phyloP scores from a whole-genome alignment of 2,329 filamentous ascomycete genomes.

The Aaosphaeria arxii region DNA sequence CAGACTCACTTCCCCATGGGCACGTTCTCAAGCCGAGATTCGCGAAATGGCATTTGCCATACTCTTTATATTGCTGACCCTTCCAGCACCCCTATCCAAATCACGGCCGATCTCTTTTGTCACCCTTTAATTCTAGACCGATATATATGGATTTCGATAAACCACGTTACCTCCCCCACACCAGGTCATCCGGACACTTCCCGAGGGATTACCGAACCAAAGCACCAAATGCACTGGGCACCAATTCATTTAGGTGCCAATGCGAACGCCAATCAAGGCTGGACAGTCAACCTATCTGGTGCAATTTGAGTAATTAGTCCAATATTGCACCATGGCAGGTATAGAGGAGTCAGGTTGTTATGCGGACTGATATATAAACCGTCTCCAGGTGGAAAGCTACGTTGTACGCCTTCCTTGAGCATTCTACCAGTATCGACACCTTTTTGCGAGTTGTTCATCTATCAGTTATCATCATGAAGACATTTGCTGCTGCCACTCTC shows the following conservation, averaged over 20 bases:
- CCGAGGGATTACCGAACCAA: too few relatives aligned
- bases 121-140: slow-evolving; percentile 12
- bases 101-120: slow-evolving; percentile 15
- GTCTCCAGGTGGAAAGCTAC: background rate
- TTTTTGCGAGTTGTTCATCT: too few relatives aligned
- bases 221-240: slow-evolving; percentile 2
- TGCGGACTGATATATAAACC: slow-evolving; percentile 10
- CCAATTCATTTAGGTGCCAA: slow-evolving; percentile 23
- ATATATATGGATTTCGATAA: slow-evolving; percentile 16
- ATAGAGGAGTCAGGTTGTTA: too few relatives aligned
- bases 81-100: slow-evolving; percentile 7
- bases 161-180: slow-evolving; percentile 4
- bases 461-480: slow-evolving; percentile 24
- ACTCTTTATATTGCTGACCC: slow-evolving; percentile 22
- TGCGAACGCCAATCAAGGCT: slow-evolving; percentile 19
- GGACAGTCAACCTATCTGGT: slow-evolving; percentile 11
- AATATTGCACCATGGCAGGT: slow-evolving; percentile 13
- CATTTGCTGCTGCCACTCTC: slow-evolving; percentile 27
- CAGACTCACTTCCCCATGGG: background rate
- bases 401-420: background rate
- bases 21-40: slow-evolving; percentile 2
- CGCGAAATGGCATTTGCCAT: slow-evolving; percentile 1
- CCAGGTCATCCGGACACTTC: background rate
- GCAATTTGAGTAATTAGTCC: slow-evolving; percentile 8
- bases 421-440: background rate